Base-by-base conservation (phyloP, 225 moss, liverwort and hornwort genomes). In the Antitrichia curtipendula region DNA sequence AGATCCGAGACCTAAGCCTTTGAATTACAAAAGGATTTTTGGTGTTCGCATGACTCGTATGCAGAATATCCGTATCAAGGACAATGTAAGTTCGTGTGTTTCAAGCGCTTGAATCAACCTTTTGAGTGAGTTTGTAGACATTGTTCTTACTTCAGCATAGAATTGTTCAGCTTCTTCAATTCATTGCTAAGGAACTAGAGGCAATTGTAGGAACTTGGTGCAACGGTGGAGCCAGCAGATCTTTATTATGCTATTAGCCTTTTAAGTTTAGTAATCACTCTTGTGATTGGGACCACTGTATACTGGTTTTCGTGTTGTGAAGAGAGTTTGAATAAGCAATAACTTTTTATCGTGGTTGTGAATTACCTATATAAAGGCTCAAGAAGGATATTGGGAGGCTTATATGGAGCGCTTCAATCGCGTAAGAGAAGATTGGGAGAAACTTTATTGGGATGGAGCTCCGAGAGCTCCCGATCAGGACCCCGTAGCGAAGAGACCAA, bases 381-480 rank as follows among this genome's bases (percentile, higher is more conserved):
- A 98, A 93, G 96, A 98, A 94, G 89, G 75, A 31, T 98, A 95
- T 70, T 98, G 96, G 96, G 90, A 94, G 79, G 86, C 93, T 28
- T 97, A 98, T 34, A 91, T 94, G 87, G 90, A 92, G 62, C 94
- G 93, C 49, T 95, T 90, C 50, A 94, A 91, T 73, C 88, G 75
- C 82, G 91, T 95, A 47, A 91, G 95, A 78, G 92, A 92, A 70
- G 91, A 96, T 83, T 97, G 96, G 95, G 98, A 98, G 89, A 96
- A 96, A 41, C 87, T 98, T 74, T 96, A 85, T 79, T 96, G 92
- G 92, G 96, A 98, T 90, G 98, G 92, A 86, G 90, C 89, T 80
- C 96, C 96, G 63, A 85, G 92, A 86, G 91, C 90, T 56, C 91
- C 95, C 7, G 89, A 95, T 59, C 96, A 89, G 78, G 91, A 96